Evolutionary conservation across 768 basidiomycete genomes (phyloP).

Genomic region (Suillus alpinus): DNA sequence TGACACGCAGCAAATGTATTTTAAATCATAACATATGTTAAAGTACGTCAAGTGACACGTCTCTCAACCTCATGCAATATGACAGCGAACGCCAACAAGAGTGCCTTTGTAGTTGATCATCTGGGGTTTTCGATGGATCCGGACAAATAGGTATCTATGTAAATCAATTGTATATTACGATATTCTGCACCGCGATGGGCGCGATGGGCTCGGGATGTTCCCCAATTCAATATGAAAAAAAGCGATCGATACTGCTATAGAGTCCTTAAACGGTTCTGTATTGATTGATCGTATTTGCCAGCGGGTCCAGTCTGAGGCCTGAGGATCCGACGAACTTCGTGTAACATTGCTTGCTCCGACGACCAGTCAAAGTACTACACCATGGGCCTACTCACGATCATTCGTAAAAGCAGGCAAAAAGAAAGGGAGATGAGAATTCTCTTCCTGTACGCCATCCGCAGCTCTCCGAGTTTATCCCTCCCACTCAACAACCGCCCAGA

Average conservation of each 20-base stretch:
- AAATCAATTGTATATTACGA: neutral
- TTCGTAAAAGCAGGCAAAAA: constrained; percentile 92
- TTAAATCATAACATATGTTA: neutral
- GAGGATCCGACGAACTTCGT: neutral
- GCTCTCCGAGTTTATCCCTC: constrained; percentile 5
- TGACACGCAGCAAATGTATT: neutral
- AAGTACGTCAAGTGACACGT: neutral
- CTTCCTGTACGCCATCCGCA: constrained; percentile 64
- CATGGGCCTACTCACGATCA: constrained; percentile 96
- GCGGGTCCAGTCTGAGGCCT: neutral
- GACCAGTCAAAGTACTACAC: neutral
- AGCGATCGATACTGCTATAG: neutral
- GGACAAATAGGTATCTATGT: neutral
- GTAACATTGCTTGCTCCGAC: neutral
- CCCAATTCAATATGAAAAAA: neutral
- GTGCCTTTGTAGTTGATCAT: neutral
- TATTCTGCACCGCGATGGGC: neutral
- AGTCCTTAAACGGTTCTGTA: neutral
- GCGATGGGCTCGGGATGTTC: neutral
- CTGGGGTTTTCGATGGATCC: neutral
- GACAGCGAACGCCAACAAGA: neutral
- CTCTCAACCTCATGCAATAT: neutral
- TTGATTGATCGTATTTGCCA: neutral
- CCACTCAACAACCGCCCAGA: constrained; percentile 41
- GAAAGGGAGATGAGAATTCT: constrained; percentile 96